A percentile compares a stretch with the other conserved stretches of the same genome.
These are phyloP conservation scores for Aureobasidium subglaciale DNA, from an alignment of 2,329 filamentous ascomycete species.

Conservation along the genomic window DNA sequence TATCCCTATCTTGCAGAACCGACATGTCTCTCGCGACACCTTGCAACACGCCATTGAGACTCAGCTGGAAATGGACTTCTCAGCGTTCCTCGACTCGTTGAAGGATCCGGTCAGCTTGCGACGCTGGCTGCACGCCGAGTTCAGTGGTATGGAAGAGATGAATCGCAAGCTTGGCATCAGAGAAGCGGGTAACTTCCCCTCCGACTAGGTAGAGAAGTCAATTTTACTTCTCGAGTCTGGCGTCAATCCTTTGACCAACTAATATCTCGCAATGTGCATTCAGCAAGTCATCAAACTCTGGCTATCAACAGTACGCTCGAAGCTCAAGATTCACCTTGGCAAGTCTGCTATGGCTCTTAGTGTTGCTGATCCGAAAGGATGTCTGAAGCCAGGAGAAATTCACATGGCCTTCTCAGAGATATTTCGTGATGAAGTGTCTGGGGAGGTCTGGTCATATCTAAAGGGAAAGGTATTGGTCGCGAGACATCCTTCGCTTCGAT, in stretches of 20 bases:
- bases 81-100: constrained; percentile 46
- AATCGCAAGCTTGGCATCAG: constrained; percentile 25
- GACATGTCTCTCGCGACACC: constrained; percentile 40
- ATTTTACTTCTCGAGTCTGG: constrained; percentile 46
- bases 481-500: constrained; percentile 61
- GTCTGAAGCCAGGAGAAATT: constrained; percentile 58
- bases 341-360: constrained; percentile 58
- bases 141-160: constrained; percentile 34
- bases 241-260: constrained; percentile 19
- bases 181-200: constrained; percentile 47
- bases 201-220: constrained; percentile 44
- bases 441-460: constrained; percentile 48
- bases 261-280: constrained; percentile 29
- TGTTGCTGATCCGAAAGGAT: constrained; percentile 57
- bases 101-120: constrained; percentile 44
- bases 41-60: constrained; percentile 46
- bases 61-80: constrained; percentile 47
- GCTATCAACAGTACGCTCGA: constrained; percentile 42
- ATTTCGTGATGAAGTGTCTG: constrained; percentile 50
- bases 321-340: constrained; percentile 14
- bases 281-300: constrained; percentile 44
- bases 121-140: constrained; percentile 46
- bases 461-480: constrained; percentile 59
- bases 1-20: constrained; percentile 58
- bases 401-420: constrained; percentile 58